These are phyloP conservation scores for Tolypocladium tundrense DNA, from an alignment of 2,329 filamentous ascomycete genomes.

Conservation along the genomic window DNA sequence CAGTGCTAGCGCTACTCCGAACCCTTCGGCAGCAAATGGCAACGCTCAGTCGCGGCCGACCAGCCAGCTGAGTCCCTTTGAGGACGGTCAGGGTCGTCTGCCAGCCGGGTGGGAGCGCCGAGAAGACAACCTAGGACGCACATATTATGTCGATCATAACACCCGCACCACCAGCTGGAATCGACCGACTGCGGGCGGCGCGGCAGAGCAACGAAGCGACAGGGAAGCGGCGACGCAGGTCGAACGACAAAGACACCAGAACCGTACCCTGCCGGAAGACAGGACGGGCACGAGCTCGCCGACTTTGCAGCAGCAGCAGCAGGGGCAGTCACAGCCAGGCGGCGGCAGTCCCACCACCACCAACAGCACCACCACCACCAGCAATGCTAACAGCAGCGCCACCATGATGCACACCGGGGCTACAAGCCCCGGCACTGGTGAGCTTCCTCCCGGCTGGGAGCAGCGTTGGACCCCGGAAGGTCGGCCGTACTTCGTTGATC, in stretches of 20 bases:
- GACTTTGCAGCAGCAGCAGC: slow-evolving; percentile 50
- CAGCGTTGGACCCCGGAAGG: slow-evolving; percentile 93
- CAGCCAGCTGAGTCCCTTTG: slow-evolving; percentile 71
- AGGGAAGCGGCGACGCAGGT: slow-evolving; percentile 87
- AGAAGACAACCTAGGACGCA: slow-evolving; percentile 88
- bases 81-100: slow-evolving; percentile 87
- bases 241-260: slow-evolving; percentile 88
- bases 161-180: slow-evolving; percentile 96
- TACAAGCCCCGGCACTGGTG: slow-evolving; percentile 87
- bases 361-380: slow-evolving; percentile 17
- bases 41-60: slow-evolving; percentile 19
- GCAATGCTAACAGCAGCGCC: slow-evolving; percentile 37
- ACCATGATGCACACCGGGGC: slow-evolving; percentile 90
- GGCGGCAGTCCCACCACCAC: slow-evolving; percentile 13
- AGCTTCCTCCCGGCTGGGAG: slow-evolving; percentile 93
- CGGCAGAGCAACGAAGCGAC: slow-evolving; percentile 59
- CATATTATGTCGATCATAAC: slow-evolving; percentile 98
- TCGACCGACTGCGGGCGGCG: slow-evolving; percentile 69
- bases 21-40: slow-evolving; percentile 17
- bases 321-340: slow-evolving; percentile 32
- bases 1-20: slow-evolving; percentile 30
- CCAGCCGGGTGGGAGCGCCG: slow-evolving; percentile 92
- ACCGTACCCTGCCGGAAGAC: slow-evolving; percentile 90
- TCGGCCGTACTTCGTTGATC: slow-evolving; percentile 92
- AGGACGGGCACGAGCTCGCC: slow-evolving; percentile 89